These are phyloP conservation scores for Parmelia sp. DNA, from an alignment of 495 filamentous ascomycete genomes.

Conservation along the genomic window DNA sequence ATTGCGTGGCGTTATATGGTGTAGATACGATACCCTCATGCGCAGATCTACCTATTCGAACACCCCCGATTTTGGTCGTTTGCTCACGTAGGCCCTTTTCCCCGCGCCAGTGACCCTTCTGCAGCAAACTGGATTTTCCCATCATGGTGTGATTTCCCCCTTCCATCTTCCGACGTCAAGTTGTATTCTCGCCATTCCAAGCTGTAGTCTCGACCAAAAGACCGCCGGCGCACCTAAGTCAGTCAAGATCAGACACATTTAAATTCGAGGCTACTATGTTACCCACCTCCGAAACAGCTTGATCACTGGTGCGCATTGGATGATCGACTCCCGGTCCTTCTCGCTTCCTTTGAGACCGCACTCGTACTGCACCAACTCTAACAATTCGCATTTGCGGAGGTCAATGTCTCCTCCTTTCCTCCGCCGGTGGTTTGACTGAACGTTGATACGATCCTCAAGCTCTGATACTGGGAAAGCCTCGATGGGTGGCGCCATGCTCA, in stretches of 20 bases:
- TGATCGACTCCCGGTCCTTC: conserved; percentile 42
- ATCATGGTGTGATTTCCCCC: not conserved
- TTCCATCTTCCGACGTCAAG: not conserved
- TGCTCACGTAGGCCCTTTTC: not conserved
- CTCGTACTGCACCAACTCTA: conserved; percentile 76
- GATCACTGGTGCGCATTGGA: conserved; percentile 67
- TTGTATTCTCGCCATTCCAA: conserved; percentile 49
- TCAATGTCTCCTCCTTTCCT: conserved; percentile 51
- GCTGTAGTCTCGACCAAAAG: conserved; percentile 78
- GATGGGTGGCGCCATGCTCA: conserved; percentile 55
- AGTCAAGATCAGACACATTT: conserved; percentile 4
- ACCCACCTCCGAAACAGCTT: conserved; percentile 73
- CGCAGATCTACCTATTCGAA: not conserved
- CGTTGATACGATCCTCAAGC: conserved; percentile 46
- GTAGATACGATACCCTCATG: conserved; percentile 24
- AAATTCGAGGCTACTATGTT: not conserved
- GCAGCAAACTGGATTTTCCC: not conserved
- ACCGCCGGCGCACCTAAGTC: conserved; percentile 60
- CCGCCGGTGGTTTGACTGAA: conserved; percentile 37
- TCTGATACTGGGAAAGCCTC: conserved; percentile 49
- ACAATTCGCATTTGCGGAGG: conserved; percentile 61
- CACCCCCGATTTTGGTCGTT: not conserved
- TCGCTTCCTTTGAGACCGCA: conserved; percentile 58
- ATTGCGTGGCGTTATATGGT: conserved; percentile 19
- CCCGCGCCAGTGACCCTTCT: not conserved